Percentiles rank a stretch among this genome's conserved stretches.
Evolutionary conservation across 2,329 filamentous ascomycete species (phyloP).

Genomic region (Drechslera avenae): DNA sequence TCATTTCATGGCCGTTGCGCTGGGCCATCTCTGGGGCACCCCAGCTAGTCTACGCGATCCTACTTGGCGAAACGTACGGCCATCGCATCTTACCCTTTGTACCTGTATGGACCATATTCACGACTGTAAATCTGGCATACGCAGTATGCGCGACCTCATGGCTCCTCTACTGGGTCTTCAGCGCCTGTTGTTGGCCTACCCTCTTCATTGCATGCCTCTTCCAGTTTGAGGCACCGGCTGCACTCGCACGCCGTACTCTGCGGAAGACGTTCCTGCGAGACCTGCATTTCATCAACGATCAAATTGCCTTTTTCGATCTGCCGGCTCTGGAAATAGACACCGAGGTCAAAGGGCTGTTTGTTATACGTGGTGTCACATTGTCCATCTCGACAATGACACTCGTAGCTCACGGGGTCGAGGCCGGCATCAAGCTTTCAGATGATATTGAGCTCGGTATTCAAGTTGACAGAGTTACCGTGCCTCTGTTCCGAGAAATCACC

Average conservation of each 20-base stretch:
- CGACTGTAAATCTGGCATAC: conserved; percentile 55
- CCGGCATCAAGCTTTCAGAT: conserved; percentile 58
- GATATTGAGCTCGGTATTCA: conserved; percentile 61
- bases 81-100: conserved; percentile 52
- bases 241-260: conserved; percentile 45
- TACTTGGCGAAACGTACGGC: conserved; percentile 45
- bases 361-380: conserved; percentile 59
- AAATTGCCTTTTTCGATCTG: conserved; percentile 56
- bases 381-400: conserved; percentile 57
- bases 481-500: conserved; percentile 57
- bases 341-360: conserved; percentile 59
- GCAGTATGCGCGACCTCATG: conserved; percentile 58
- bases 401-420: conserved; percentile 59
- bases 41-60: conserved; percentile 43
- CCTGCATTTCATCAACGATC: conserved; percentile 58
- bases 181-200: conserved; percentile 49
- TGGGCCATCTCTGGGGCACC: conserved; percentile 53
- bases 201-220: conserved; percentile 53
- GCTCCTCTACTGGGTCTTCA: conserved; percentile 56
- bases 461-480: conserved; percentile 55
- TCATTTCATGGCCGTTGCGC: conserved; percentile 30
- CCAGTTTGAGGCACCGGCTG: conserved; percentile 52
- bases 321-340: conserved; percentile 62
- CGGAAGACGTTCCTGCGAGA: conserved; percentile 48
- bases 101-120: conserved; percentile 55